Percentiles rank a stretch among this genome's conserved stretches.
These are phyloP conservation scores for Aureobasidium zeae DNA, from an alignment of 2,329 filamentous ascomycete genomes.

Conservation along the genomic window DNA sequence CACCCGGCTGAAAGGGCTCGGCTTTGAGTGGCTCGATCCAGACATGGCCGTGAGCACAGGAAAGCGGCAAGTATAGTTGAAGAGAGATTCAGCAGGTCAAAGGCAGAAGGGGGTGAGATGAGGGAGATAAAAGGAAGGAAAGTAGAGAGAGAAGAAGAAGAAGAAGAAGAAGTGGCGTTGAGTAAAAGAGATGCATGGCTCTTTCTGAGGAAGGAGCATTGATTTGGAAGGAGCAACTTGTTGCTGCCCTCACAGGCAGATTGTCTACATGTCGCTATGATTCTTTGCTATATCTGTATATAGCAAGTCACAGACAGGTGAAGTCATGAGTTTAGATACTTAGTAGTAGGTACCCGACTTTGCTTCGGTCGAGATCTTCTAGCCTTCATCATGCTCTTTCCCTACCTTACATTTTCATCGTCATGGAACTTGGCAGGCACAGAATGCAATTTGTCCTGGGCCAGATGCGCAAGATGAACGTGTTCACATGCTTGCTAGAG, in stretches of 20 bases:
- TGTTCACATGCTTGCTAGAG: too few species aligned
- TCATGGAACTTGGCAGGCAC: too few species aligned
- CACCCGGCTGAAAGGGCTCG: background rate
- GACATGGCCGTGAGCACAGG: conserved; percentile 4
- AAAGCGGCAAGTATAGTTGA: background rate
- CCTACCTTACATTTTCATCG: too few species aligned
- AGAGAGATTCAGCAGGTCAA: background rate
- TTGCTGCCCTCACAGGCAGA: background rate
- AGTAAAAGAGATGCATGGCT: background rate
- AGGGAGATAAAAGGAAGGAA: background rate
- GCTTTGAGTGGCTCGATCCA: background rate
- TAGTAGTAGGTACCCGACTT: too few species aligned
- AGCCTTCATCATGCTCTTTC: too few species aligned
- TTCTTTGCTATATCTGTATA: too few species aligned
- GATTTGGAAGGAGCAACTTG: background rate
- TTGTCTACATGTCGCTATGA: too few species aligned
- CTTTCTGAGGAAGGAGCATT: background rate
- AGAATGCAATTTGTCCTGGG: too few species aligned
- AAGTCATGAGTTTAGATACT: too few species aligned
- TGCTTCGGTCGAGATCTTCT: too few species aligned
- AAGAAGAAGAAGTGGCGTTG: background rate
- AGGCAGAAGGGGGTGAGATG: background rate
- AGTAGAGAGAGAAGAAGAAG: background rate
- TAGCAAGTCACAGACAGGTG: too few species aligned
- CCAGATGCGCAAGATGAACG: too few species aligned